These are phyloP conservation scores for Fusarium mangiferae DNA, from an alignment of 2,329 filamentous ascomycete genomes.

Conservation along the genomic window DNA sequence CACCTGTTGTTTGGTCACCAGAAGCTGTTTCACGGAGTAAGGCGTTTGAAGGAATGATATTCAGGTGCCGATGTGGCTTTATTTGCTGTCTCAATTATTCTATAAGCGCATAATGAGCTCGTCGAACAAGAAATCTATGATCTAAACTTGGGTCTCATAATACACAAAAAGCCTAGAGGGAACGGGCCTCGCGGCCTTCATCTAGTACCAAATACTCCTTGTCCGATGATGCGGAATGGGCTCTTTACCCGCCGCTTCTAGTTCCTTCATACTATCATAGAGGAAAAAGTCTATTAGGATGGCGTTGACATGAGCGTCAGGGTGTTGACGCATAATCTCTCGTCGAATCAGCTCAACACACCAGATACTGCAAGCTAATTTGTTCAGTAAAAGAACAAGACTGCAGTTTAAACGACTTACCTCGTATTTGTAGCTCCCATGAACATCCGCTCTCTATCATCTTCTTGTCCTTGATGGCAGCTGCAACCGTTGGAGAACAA, in stretches of 20 bases:
- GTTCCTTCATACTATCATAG: conserved; percentile 92
- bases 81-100: conserved; percentile 29
- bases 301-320: conserved; percentile 80
- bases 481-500: conserved; percentile 83
- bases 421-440: conserved; percentile 90
- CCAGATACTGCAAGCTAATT: conserved; percentile 88
- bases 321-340: conserved; percentile 80
- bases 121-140: conserved; percentile 32
- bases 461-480: conserved; percentile 72
- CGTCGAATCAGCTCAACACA: conserved; percentile 88
- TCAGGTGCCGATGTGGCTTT: conserved; percentile 32
- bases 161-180: conserved; percentile 11
- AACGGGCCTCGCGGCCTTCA: conserved; percentile 13
- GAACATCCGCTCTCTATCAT: conserved; percentile 75
- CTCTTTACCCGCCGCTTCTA: conserved; percentile 72
- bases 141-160: conserved; percentile 15
- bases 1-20: background rate
- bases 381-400: conserved; percentile 13
- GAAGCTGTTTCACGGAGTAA: conserved; percentile 29
- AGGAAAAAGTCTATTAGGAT: conserved; percentile 97
- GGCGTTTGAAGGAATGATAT: conserved; percentile 35
- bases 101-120: conserved; percentile 17
- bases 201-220: conserved; percentile 91
- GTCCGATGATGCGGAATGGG: conserved; percentile 83
- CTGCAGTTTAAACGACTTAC: conserved; percentile 51